phyloP scores from a whole-genome alignment of 257 asterid species.

The Scutellaria minor region DNA sequence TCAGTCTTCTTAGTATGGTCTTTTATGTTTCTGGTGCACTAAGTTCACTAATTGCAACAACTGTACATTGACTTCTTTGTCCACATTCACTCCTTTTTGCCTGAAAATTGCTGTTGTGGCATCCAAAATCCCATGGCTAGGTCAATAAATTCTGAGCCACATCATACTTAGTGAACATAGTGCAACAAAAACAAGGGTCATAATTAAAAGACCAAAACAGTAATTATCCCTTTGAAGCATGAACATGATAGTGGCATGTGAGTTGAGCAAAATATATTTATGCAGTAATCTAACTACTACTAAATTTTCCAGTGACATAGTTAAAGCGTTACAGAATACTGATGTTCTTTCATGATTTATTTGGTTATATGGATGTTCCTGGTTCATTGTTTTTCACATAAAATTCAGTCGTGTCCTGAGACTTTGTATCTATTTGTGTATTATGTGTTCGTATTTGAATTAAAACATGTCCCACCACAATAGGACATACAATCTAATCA shows the following conservation, averaged over 20 bases:
- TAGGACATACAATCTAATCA: not conserved
- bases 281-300: not conserved
- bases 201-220: no score
- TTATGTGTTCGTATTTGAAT: not conserved
- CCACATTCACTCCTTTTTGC: no score
- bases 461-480: not conserved
- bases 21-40: no score
- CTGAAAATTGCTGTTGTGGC: no score
- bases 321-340: not conserved
- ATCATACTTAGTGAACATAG: no score
- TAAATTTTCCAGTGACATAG: conserved; percentile 10
- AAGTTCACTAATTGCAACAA: no score
- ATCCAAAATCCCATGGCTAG: no score
- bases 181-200: no score
- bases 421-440: conserved; percentile 8
- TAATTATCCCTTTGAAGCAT: not conserved
- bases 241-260: conserved; percentile 21
- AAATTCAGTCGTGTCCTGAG: not conserved
- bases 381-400: not conserved
- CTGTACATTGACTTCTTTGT: no score
- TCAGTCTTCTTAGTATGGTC: no score
- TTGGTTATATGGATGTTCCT: not conserved
- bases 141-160: no score
- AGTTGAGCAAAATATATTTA: not conserved
- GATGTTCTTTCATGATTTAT: conserved; percentile 22